Percentiles rank a stretch among this genome's conserved stretches.
Conservation (phyloP, 352 stramenopile genomes). For the Phytophthora lateralis region DNA sequence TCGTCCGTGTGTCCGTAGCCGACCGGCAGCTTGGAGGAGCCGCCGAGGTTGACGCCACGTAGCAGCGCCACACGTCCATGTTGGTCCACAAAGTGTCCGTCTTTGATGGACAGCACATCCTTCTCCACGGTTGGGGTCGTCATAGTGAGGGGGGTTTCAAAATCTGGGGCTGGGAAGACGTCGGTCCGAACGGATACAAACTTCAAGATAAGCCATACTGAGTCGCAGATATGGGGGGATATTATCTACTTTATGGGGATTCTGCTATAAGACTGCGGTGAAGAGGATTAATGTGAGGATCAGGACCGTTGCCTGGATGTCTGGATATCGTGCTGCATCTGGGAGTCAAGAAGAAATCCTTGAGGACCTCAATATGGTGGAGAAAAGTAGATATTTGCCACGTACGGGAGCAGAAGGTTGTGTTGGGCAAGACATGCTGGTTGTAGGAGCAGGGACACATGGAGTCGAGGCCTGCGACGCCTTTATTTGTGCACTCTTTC, state of each 20-base stretch:
- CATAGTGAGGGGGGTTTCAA: not conserved
- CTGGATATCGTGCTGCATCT: constrained; percentile 9
- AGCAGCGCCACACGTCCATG: constrained; percentile 54
- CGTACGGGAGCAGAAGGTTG: constrained; percentile 63
- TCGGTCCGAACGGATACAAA: constrained; percentile 13
- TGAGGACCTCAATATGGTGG: not conserved
- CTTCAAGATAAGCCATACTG: constrained; percentile 14
- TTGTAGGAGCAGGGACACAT: constrained; percentile 69
- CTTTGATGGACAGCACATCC: constrained; percentile 49
- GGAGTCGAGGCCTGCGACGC: constrained; percentile 44
- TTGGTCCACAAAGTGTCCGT: constrained; percentile 60
- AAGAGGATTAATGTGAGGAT: too few species aligned
- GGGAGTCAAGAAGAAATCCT: not conserved
- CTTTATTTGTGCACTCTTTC: constrained; percentile 49
- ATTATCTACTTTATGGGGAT: too few species aligned
- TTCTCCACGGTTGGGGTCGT: constrained; percentile 10
- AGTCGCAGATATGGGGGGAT: too few species aligned
- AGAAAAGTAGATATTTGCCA: not conserved
- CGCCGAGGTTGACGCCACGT: constrained; percentile 67
- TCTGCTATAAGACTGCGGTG: too few species aligned
- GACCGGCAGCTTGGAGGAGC: constrained; percentile 68
- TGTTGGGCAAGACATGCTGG: constrained; percentile 55
- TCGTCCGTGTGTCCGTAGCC: constrained; percentile 37
- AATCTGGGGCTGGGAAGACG: not conserved
- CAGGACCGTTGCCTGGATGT: too few species aligned